These are phyloP conservation scores for Sedum album DNA, from an alignment of 164 flowering plant genomes.

Conservation along the genomic window DNA sequence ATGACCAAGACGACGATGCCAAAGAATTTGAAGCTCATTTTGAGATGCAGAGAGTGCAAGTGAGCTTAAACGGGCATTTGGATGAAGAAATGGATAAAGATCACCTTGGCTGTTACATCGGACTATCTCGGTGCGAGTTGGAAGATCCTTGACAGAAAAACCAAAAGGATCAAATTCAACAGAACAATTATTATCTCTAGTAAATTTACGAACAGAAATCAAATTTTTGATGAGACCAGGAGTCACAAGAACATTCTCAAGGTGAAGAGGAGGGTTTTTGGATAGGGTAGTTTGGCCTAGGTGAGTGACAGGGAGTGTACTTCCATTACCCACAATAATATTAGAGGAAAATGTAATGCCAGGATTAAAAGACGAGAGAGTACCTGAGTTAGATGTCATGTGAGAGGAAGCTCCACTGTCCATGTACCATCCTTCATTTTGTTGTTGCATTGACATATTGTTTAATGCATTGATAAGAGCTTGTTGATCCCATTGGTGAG, in stretches of 20 bases:
- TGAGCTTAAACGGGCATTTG: background rate
- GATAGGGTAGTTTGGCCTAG: background rate
- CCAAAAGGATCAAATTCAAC: constrained; percentile 4
- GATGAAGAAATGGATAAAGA: background rate
- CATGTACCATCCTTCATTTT: background rate
- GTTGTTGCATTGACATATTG: background rate
- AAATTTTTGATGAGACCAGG: constrained; percentile 6
- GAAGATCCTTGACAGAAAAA: constrained; percentile 6
- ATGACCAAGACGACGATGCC: background rate
- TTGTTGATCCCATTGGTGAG: background rate
- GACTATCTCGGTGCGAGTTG: background rate
- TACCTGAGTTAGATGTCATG: background rate
- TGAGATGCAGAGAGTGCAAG: background rate
- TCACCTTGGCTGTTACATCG: background rate
- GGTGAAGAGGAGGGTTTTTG: background rate
- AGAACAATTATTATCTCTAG: constrained; percentile 1
- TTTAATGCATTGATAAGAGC: background rate
- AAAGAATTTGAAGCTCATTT: background rate
- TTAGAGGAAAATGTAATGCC: background rate
- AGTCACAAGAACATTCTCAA: background rate
- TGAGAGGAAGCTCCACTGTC: constrained; percentile 2
- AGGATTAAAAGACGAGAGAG: background rate
- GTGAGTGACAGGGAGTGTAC: background rate
- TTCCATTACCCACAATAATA: constrained; percentile 1
- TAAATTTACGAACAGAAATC: background rate